These are phyloP conservation scores for Puccinia triticina DNA, from an alignment of 1,284 basidiomycete species.

Conservation along the genomic window DNA sequence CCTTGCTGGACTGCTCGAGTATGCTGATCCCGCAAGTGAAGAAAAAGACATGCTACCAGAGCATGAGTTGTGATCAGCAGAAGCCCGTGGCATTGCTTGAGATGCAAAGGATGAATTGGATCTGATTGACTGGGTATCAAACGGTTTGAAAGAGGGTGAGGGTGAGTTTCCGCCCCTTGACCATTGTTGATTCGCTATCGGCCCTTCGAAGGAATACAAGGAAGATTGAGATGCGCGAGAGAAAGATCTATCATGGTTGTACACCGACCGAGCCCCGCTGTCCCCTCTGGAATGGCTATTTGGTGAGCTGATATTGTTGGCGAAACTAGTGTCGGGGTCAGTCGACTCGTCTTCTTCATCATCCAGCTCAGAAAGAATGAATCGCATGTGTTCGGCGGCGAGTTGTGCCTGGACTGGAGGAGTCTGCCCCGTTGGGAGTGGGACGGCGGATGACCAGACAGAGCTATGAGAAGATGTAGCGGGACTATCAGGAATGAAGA, in stretches of 20 bases:
- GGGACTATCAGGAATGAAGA: background rate
- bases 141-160: background rate
- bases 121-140: background rate
- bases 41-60: constrained; percentile 9
- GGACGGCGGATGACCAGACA: background rate
- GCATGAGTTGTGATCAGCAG: background rate
- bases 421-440: background rate
- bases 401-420: background rate
- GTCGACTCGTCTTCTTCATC: constrained; percentile 8
- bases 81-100: background rate
- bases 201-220: background rate
- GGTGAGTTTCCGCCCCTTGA: background rate
- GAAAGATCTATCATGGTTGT: background rate
- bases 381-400: constrained; percentile 28
- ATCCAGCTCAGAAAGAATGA: constrained; percentile 27
- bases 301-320: background rate
- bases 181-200: background rate
- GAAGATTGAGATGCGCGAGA: background rate
- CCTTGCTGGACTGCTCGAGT: background rate
- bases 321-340: background rate
- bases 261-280: background rate
- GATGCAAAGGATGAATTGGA: constrained; percentile 2
- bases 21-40: background rate
- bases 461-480: constrained; percentile 1
- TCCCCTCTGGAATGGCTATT: background rate